These are phyloP conservation scores for Leccinum boreale DNA, from an alignment of 768 basidiomycete genomes.

Conservation along the genomic window DNA sequence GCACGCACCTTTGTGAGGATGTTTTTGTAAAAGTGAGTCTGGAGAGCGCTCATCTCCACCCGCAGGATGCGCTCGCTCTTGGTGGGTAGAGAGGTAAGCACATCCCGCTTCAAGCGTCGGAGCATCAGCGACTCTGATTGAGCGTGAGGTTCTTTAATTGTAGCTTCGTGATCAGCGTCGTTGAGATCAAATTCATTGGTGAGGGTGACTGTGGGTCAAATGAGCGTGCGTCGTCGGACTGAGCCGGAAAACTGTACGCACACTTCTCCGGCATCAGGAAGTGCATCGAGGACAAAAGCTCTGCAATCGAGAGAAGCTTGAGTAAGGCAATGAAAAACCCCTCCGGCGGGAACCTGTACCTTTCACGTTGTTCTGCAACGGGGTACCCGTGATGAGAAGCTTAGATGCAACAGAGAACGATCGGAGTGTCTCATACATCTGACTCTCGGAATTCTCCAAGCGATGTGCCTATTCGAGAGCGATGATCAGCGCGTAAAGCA, in stretches of 20 bases:
- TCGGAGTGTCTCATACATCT: conserved; percentile 90
- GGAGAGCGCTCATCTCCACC: conserved; percentile 95
- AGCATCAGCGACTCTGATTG: conserved; percentile 95
- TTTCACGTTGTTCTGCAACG: conserved; percentile 98
- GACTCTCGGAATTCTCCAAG: conserved; percentile 95
- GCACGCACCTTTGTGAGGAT: conserved; percentile 80
- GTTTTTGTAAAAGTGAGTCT: conserved; percentile 98
- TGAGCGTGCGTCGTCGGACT: conserved; percentile 5
- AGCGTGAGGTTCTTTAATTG: conserved; percentile 93
- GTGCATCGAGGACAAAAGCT: conserved; percentile 95
- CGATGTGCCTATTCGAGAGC: conserved; percentile 73
- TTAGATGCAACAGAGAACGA: conserved; percentile 89
- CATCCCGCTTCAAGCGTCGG: conserved; percentile 91
- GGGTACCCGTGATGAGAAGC: conserved; percentile 96
- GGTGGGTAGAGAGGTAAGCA: conserved; percentile 91
- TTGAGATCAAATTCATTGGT: conserved; percentile 94
- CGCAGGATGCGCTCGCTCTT: conserved; percentile 98
- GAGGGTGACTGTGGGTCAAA: conserved; percentile 61
- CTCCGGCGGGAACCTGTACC: conserved; percentile 45
- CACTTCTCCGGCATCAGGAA: conserved; percentile 99
- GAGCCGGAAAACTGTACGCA: conserved; percentile 34
- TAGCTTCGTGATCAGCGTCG: conserved; percentile 88
- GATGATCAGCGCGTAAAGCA: conserved; percentile 15
- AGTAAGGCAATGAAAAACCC: conserved; percentile 3
- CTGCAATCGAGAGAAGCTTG: conserved; percentile 38